phyloP scores from a whole-genome alignment of 2,329 filamentous ascomycete species.

The Penicillium palitans region DNA sequence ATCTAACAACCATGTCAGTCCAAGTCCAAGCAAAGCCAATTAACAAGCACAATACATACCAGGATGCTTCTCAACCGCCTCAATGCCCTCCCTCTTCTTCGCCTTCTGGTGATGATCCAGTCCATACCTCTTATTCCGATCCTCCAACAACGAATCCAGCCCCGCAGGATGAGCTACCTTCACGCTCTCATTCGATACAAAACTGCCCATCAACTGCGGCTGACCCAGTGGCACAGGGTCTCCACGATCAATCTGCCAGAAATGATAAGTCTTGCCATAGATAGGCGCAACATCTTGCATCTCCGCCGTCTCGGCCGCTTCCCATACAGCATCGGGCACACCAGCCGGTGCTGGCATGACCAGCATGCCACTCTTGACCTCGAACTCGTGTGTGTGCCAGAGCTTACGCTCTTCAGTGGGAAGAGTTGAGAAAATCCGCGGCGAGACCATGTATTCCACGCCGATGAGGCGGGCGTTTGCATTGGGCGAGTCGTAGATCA shows the following conservation, averaged over 20 bases:
- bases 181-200: conserved; percentile 34
- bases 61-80: conserved; percentile 31
- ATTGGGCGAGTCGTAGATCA: conserved; percentile 73
- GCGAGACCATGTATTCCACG: conserved; percentile 83
- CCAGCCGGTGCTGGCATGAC: conserved; percentile 41
- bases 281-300: conserved; percentile 74
- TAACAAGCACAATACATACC: conserved; percentile 29
- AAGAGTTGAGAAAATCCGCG: conserved; percentile 66
- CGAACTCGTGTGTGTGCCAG: conserved; percentile 71
- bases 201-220: conserved; percentile 66
- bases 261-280: conserved; percentile 82
- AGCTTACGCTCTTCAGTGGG: conserved; percentile 67
- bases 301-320: conserved; percentile 72
- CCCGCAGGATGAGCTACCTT: conserved; percentile 27
- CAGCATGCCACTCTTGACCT: conserved; percentile 48
- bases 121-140: conserved; percentile 56
- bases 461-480: conserved; percentile 73
- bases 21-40: not conserved
- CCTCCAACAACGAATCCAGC: conserved; percentile 45
- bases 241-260: conserved; percentile 81
- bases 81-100: conserved; percentile 55
- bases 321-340: conserved; percentile 64
- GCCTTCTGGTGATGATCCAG: conserved; percentile 55
- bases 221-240: conserved; percentile 62
- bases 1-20: conserved; percentile 27